A percentile compares a stretch with the other conserved stretches of the same genome.
Evolutionary conservation across 2,329 filamentous ascomycete species (phyloP).

Genomic region (Penicillium hordei): DNA sequence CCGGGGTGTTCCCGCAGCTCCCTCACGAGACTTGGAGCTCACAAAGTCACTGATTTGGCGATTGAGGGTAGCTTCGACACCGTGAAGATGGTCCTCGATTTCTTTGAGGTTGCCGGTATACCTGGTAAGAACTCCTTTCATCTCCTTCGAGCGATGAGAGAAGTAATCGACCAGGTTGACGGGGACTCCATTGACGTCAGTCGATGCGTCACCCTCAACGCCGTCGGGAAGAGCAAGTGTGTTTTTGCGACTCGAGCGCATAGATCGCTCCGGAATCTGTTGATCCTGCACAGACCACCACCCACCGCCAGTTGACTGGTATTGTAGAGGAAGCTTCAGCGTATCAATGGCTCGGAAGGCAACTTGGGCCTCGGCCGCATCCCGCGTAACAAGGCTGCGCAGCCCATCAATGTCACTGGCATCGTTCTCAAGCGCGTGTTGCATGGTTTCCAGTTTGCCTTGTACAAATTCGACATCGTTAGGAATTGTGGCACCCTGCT

Average conservation of each 20-base stretch:
- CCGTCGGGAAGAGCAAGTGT: constrained; percentile 50
- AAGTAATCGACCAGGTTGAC: constrained; percentile 65
- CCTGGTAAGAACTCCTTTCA: constrained; percentile 57
- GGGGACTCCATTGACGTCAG: constrained; percentile 52
- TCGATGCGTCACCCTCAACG: constrained; percentile 42
- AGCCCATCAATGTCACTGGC: constrained; percentile 59
- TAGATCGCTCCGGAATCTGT: constrained; percentile 39
- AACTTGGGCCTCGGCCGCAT: constrained; percentile 68
- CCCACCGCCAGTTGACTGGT: constrained; percentile 52
- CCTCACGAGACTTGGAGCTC: constrained; percentile 42
- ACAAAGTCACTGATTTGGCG: constrained; percentile 60
- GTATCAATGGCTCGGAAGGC: constrained; percentile 74
- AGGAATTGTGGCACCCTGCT: constrained; percentile 63
- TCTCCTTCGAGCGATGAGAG: constrained; percentile 61
- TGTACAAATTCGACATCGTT: constrained; percentile 65
- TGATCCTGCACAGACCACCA: constrained; percentile 45
- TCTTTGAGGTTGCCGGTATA: constrained; percentile 62
- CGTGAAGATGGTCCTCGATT: constrained; percentile 65
- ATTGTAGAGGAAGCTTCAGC: constrained; percentile 66
- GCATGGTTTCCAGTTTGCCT: constrained; percentile 62
- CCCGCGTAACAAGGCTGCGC: constrained; percentile 60
- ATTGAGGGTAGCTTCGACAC: constrained; percentile 60
- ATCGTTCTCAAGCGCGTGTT: constrained; percentile 63
- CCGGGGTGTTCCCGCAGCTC: constrained; percentile 46
- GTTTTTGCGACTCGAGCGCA: constrained; percentile 44